These are phyloP conservation scores for Blastocystis sp. DNA, from an alignment of 352 stramenopile genomes.

Conservation along the genomic window DNA sequence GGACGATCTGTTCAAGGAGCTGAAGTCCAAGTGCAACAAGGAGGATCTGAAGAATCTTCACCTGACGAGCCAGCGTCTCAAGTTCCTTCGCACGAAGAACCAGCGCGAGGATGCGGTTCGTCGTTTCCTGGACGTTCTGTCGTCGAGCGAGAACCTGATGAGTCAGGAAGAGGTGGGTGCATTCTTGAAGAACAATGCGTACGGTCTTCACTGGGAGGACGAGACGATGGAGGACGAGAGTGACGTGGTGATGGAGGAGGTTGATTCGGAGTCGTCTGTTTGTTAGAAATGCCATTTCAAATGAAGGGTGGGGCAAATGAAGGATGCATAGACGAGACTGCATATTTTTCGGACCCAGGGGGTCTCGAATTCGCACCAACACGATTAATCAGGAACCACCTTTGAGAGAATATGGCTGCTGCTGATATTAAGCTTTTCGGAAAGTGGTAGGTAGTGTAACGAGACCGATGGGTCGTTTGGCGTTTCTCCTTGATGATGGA, in stretches of 20 bases:
- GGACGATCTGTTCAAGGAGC: constrained; percentile 26
- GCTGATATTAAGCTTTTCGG: constrained; percentile 75
- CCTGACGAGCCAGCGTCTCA: constrained; percentile 18
- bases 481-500: too few relatives aligned
- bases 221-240: background rate
- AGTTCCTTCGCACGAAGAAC: constrained; percentile 46
- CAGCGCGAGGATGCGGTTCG: constrained; percentile 21
- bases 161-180: background rate
- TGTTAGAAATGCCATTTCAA: background rate
- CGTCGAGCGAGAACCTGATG: constrained; percentile 43
- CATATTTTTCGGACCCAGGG: background rate
- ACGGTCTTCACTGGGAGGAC: background rate
- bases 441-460: constrained; percentile 66
- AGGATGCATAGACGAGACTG: background rate
- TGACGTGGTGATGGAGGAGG: background rate
- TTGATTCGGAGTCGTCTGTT: background rate
- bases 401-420: constrained; percentile 52
- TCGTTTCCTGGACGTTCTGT: constrained; percentile 26
- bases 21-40: constrained; percentile 50
- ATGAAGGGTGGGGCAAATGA: background rate
- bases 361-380: background rate
- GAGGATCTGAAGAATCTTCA: constrained; percentile 48
- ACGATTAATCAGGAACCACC: background rate
- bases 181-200: constrained; percentile 43
- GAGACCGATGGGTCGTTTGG: constrained; percentile 3